A percentile compares a stretch with the other conserved stretches of the same genome.
Evolutionary conservation across 208 protist genomes (phyloP).

Genomic region (Leptomonas seymouri): DNA sequence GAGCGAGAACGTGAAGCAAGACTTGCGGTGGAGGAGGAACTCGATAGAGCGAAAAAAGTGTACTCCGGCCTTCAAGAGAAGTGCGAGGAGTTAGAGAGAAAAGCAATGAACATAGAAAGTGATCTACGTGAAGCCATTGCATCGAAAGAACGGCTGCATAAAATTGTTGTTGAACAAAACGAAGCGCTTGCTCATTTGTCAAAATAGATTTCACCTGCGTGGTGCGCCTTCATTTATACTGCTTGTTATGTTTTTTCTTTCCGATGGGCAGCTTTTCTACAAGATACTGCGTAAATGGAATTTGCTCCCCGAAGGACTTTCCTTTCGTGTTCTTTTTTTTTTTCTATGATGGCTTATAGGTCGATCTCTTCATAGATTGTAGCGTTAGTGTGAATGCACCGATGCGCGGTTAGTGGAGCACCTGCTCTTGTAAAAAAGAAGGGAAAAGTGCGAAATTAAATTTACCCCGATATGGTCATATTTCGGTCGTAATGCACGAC

Average conservation of each 20-base stretch:
- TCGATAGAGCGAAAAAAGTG: not conserved
- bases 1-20: slow-evolving; percentile 28
- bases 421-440: no score
- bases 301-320: no score
- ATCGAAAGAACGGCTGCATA: slow-evolving; percentile 78
- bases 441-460: not conserved
- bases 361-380: slow-evolving; percentile 17
- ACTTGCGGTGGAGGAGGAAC: slow-evolving; percentile 5
- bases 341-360: not conserved
- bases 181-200: slow-evolving; percentile 52
- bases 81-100: slow-evolving; percentile 30
- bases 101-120: slow-evolving; percentile 30
- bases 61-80: slow-evolving; percentile 11
- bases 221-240: slow-evolving; percentile 6
- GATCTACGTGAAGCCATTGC: slow-evolving; percentile 49
- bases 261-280: not conserved
- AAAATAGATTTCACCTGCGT: slow-evolving; percentile 3
- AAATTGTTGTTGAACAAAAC: slow-evolving; percentile 81
- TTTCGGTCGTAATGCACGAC: no score
- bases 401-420: no score
- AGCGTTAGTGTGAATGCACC: not conserved
- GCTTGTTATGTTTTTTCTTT: slow-evolving; percentile 12
- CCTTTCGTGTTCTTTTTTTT: slow-evolving; percentile 17
- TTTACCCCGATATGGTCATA: no score
- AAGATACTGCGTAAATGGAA: not conserved